phyloP scores from a whole-genome alignment of 106 monocot genomes.

The Apostasia ramifera region DNA sequence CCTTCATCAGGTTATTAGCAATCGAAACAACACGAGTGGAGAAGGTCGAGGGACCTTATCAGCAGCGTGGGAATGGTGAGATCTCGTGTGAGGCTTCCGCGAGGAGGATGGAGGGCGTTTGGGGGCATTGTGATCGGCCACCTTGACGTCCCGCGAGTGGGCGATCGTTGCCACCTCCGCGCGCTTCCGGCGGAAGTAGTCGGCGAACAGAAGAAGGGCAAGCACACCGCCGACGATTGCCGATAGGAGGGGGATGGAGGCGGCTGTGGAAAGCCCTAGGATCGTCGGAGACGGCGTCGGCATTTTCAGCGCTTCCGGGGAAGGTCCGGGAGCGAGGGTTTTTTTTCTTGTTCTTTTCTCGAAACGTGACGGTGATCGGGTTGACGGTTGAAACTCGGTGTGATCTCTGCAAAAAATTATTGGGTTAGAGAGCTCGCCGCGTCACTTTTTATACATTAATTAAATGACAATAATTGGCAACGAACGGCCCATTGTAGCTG shows the following conservation, averaged over 20 bases:
- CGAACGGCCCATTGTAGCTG: too few relatives aligned
- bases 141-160: constrained; percentile 10
- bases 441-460: too few relatives aligned
- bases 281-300: constrained; percentile 15
- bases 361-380: too few relatives aligned
- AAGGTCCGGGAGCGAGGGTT: too few relatives aligned
- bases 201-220: constrained; percentile 66
- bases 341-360: too few relatives aligned
- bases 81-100: constrained; percentile 28
- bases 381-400: too few relatives aligned
- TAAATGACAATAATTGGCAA: too few relatives aligned
- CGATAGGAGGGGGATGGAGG: constrained; percentile 56
- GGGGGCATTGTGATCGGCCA: constrained; percentile 11
- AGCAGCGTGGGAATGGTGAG: constrained; percentile 31
- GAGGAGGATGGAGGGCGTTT: constrained; percentile 9
- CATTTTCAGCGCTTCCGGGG: constrained; percentile 1
- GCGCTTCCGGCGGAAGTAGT: constrained; percentile 78
- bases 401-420: too few relatives aligned
- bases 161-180: constrained; percentile 66
- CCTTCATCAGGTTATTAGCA: not conserved
- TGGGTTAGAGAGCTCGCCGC: too few relatives aligned
- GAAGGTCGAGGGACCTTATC: constrained; percentile 40
- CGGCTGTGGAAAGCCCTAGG: constrained; percentile 27
- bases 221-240: constrained; percentile 53
- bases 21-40: not conserved